A percentile compares a stretch with the other conserved stretches of the same genome.
These are phyloP conservation scores for Scalesia atractyloides DNA, from an alignment of 129 eudicot species.

Conservation along the genomic window DNA sequence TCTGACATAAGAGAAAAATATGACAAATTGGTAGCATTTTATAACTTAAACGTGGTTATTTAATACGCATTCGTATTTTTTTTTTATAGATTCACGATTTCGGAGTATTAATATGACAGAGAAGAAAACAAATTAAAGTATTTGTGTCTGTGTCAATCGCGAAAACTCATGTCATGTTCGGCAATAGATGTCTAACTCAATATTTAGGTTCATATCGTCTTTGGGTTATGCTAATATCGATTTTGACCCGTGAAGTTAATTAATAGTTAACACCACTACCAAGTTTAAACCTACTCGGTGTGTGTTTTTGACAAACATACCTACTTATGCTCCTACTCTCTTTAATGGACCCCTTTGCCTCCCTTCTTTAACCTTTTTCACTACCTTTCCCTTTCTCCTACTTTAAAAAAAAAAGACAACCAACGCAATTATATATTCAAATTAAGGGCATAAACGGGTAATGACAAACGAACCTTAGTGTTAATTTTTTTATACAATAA, in stretches of 20 bases:
- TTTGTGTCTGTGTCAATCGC: no score
- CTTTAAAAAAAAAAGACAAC: neutral
- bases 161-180: no score
- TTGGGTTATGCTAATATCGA: neutral
- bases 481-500: neutral
- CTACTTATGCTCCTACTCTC: constrained; percentile 22
- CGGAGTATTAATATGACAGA: no score
- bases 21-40: no score
- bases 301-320: neutral
- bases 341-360: constrained; percentile 17
- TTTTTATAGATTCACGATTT: no score
- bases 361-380: constrained; percentile 17
- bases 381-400: constrained; percentile 5
- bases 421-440: constrained; percentile 1
- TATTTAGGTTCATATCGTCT: no score
- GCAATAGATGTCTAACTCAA: neutral
- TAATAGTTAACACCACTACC: neutral
- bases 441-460: neutral
- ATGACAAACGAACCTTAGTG: neutral
- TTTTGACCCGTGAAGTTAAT: neutral
- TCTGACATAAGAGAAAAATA: no score
- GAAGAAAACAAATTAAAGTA: no score
- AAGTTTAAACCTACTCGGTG: neutral
- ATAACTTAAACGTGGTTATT: no score
- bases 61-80: no score